These are phyloP conservation scores for Anisodus tanguticus DNA, from an alignment of 257 asterid species.

Conservation along the genomic window DNA sequence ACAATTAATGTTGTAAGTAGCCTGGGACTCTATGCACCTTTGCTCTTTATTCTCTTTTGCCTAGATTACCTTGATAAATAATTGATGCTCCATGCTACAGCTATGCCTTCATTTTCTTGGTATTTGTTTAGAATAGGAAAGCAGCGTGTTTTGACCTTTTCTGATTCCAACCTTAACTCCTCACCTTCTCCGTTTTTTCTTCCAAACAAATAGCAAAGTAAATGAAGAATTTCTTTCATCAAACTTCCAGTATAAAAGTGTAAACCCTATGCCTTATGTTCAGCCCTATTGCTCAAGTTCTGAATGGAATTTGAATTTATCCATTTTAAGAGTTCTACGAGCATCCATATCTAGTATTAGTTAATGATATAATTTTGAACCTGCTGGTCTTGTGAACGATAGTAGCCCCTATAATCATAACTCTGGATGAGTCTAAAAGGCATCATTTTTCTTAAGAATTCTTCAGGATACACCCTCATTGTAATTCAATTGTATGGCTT, in stretches of 20 bases:
- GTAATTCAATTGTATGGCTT: background rate
- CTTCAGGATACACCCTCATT: background rate
- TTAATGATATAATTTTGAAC: background rate
- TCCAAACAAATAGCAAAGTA: constrained; percentile 12
- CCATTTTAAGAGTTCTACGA: constrained; percentile 14
- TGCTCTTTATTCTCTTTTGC: background rate
- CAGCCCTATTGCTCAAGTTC: background rate
- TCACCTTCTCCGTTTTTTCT: background rate
- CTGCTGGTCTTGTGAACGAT: constrained; percentile 3
- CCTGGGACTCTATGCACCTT: background rate
- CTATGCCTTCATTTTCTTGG: constrained; percentile 8
- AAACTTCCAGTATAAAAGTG: constrained; percentile 5
- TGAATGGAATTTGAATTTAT: background rate
- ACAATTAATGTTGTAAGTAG: constrained; percentile 79
- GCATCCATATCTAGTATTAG: background rate
- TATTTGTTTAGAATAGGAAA: constrained; percentile 20
- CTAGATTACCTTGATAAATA: constrained; percentile 6
- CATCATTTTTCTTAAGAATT: background rate
- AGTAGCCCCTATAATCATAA: background rate
- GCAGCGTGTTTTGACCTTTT: background rate
- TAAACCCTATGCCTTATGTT: background rate
- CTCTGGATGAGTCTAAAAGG: background rate
- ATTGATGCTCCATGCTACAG: constrained; percentile 3
- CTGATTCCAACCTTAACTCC: background rate
- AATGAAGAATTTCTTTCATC: constrained; percentile 14